Evolutionary conservation across 148 eudicot species (phyloP).

Genomic region (Rhododendron simsii): DNA sequence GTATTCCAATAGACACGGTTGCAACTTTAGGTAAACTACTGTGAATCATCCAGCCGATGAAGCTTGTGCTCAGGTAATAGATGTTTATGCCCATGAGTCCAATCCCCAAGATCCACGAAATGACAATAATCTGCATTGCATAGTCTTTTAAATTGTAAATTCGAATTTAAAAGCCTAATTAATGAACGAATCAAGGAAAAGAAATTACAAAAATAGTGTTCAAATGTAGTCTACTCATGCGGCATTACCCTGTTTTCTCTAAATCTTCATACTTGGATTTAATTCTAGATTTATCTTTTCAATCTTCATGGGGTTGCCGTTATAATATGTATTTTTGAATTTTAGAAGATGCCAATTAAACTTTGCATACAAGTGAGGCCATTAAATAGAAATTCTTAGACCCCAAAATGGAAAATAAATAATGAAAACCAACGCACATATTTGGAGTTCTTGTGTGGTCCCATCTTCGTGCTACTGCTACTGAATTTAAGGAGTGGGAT

Average conservation of each 20-base stretch:
- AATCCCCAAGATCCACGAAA: constrained; percentile 75
- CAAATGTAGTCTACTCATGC: neutral
- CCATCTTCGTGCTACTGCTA: constrained; percentile 75
- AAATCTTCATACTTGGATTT: neutral
- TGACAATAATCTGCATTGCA: constrained; percentile 51
- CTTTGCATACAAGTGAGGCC: neutral
- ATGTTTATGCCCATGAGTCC: constrained; percentile 86
- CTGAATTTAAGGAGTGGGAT: constrained; percentile 98
- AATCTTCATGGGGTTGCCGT: neutral
- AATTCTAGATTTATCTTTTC: neutral
- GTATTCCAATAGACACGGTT: constrained; percentile 60
- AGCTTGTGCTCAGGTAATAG: constrained; percentile 62
- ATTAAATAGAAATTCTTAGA: neutral
- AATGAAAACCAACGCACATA: constrained; percentile 35
- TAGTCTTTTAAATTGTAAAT: neutral
- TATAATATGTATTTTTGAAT: no score
- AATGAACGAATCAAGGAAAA: neutral
- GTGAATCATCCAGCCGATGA: constrained; percentile 73
- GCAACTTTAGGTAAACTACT: constrained; percentile 64
- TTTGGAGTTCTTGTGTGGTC: constrained; percentile 85
- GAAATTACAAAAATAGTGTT: neutral
- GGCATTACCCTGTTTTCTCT: neutral
- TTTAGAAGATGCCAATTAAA: neutral
- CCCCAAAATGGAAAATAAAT: neutral
- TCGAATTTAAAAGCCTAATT: neutral